Evolutionary conservation across 208 protist genomes (phyloP).

Genomic region (Wallacemonas sp.): DNA sequence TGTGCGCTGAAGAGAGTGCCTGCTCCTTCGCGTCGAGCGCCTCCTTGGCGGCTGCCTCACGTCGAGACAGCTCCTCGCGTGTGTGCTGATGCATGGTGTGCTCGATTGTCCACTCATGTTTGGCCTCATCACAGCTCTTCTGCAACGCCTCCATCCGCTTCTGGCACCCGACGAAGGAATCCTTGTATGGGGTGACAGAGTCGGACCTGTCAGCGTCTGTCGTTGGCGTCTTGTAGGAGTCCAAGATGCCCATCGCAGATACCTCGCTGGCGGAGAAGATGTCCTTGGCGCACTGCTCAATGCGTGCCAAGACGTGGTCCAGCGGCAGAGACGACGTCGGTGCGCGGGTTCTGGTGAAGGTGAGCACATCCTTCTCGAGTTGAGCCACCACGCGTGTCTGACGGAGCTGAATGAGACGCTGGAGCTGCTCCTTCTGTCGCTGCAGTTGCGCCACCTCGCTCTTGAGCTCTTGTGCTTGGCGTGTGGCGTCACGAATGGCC

Average conservation of each 20-base stretch:
- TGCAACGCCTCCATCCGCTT: slow-evolving; percentile 5
- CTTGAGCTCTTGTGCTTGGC: slow-evolving; percentile 66
- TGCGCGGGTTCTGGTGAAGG: neutral
- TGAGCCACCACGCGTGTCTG: slow-evolving; percentile 62
- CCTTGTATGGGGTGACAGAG: slow-evolving; percentile 13
- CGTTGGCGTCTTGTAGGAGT: slow-evolving; percentile 7
- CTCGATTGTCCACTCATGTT: slow-evolving; percentile 10
- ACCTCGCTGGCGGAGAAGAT: slow-evolving; percentile 17
- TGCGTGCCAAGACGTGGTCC: slow-evolving; percentile 11
- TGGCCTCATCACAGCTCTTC: slow-evolving; percentile 2
- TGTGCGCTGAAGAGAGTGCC: slow-evolving; percentile 19
- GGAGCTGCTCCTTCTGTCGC: slow-evolving; percentile 76
- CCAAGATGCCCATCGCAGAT: slow-evolving; percentile 12
- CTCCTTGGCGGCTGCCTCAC: slow-evolving; percentile 11
- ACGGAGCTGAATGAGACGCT: slow-evolving; percentile 55
- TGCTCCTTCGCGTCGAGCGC: slow-evolving; percentile 26
- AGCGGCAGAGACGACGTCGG: too few species aligned
- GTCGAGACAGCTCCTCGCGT: slow-evolving; percentile 4
- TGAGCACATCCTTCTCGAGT: slow-evolving; percentile 46
- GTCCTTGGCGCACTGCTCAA: slow-evolving; percentile 24
- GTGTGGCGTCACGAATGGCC: slow-evolving; percentile 50
- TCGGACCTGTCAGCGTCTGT: neutral
- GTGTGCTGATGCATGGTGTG: slow-evolving; percentile 18
- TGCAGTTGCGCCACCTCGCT: slow-evolving; percentile 70
- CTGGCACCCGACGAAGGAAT: slow-evolving; percentile 15